Conservation (phyloP, 139 green algal species). For the Closterium sp. region DNA sequence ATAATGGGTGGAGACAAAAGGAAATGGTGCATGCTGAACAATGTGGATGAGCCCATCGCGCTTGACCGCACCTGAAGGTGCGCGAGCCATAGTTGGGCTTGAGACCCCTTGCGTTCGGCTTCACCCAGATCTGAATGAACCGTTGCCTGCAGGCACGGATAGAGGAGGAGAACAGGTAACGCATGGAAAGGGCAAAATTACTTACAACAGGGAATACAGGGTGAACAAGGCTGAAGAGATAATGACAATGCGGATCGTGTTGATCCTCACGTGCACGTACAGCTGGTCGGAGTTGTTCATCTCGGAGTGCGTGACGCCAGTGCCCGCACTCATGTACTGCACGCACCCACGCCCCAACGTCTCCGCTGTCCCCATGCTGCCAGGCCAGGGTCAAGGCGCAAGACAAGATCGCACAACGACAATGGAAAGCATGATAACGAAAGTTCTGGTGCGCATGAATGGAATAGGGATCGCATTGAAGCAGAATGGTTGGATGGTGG, state of each 20-base stretch:
- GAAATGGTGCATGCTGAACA: neutral
- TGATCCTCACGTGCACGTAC: slow-evolving; percentile 13
- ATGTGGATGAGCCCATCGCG: too few relatives aligned
- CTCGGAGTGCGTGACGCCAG: slow-evolving; percentile 48
- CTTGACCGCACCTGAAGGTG: slow-evolving; percentile 12
- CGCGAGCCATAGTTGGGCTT: slow-evolving; percentile 50
- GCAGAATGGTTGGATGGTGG: neutral
- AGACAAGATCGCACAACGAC: too few relatives aligned
- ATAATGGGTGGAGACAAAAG: too few relatives aligned
- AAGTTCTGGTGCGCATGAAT: too few relatives aligned
- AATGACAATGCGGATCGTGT: neutral
- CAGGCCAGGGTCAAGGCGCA: too few relatives aligned
- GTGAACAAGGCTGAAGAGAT: neutral
- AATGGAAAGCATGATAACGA: too few relatives aligned
- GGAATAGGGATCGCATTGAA: neutral
- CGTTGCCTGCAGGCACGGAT: slow-evolving; percentile 24
- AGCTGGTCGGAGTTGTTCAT: slow-evolving; percentile 47
- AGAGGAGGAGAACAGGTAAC: neutral
- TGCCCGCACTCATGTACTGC: slow-evolving; percentile 55
- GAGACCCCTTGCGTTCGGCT: slow-evolving; percentile 24
- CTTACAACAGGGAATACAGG: neutral
- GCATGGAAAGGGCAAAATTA: neutral
- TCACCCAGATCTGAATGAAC: slow-evolving; percentile 54
- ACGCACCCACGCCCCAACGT: slow-evolving; percentile 34
- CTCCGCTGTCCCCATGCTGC: slow-evolving; percentile 50